phyloP scores from a whole-genome alignment of 75 land plant genomes.

The Adiantum capillusveneris region DNA sequence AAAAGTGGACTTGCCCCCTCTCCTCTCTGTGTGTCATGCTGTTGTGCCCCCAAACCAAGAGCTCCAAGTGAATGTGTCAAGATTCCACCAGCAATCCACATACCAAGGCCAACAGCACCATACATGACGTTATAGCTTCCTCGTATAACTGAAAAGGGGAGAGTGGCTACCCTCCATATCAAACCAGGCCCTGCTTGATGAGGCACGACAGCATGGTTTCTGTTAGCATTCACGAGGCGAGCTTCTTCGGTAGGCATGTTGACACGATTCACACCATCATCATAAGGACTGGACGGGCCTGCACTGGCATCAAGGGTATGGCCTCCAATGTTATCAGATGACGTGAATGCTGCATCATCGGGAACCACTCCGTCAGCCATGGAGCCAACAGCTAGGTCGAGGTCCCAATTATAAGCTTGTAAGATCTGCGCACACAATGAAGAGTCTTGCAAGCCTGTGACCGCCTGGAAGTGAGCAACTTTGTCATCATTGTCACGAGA shows the following conservation, averaged over 20 bases:
- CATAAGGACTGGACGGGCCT: not conserved
- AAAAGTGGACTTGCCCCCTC: constrained; percentile 23
- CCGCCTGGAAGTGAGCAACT: constrained; percentile 80
- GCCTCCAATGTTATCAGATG: not conserved
- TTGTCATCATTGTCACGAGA: constrained; percentile 50
- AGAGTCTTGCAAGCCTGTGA: constrained; percentile 78
- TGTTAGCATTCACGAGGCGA: not conserved
- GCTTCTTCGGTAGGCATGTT: not conserved
- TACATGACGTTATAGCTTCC: constrained; percentile 64
- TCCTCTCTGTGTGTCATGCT: constrained; percentile 16
- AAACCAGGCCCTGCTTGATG: constrained; percentile 46
- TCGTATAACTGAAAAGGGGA: constrained; percentile 77
- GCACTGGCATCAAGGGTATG: too few species aligned
- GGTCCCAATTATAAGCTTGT: constrained; percentile 80
- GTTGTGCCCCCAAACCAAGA: constrained; percentile 30
- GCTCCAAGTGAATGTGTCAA: constrained; percentile 54
- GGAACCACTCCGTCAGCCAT: constrained; percentile 19
- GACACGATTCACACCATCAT: not conserved
- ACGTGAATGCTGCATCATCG: not conserved
- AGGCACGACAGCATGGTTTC: not conserved
- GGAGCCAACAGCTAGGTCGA: constrained; percentile 66
- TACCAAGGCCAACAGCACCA: constrained; percentile 73
- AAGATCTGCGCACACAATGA: constrained; percentile 74
- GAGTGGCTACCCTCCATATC: constrained; percentile 73
- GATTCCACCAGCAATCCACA: constrained; percentile 87